phyloP scores from a whole-genome alignment of 805 yeast genomes.

The Grigorovia transvaalensis region DNA sequence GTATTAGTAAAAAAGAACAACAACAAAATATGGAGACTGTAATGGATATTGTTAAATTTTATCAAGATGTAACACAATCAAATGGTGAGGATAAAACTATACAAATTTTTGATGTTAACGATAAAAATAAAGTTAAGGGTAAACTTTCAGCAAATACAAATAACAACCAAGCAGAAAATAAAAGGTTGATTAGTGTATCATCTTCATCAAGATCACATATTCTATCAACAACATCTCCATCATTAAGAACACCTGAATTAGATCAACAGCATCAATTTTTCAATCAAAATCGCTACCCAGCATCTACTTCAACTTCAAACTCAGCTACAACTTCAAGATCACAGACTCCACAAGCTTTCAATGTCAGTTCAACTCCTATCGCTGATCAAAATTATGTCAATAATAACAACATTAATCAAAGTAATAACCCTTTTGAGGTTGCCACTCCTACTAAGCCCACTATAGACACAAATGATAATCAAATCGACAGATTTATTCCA shows the following conservation, averaged over 20 bases:
- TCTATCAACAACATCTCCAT: constrained; percentile 3
- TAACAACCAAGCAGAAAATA: not conserved
- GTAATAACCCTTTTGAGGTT: not conserved
- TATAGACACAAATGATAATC: not conserved
- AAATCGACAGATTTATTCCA: constrained; percentile 40
- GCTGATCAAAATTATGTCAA: not conserved
- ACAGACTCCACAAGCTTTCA: constrained; percentile 1
- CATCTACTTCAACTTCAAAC: not conserved
- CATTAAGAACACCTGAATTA: not conserved
- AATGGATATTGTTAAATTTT: constrained; percentile 79
- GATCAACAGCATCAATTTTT: not conserved
- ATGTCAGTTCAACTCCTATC: not conserved
- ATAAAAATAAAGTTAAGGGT: not conserved
- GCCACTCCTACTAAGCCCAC: constrained; percentile 1
- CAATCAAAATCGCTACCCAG: not conserved
- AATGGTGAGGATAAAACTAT: constrained; percentile 34
- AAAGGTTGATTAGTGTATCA: not conserved
- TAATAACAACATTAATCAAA: not conserved
- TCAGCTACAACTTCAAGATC: constrained; percentile 1
- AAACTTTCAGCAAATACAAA: not conserved
- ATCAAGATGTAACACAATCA: constrained; percentile 46
- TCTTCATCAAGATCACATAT: constrained; percentile 5
- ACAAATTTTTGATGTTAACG: constrained; percentile 26
- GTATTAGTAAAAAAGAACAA: constrained; percentile 81
- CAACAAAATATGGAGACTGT: constrained; percentile 90